These are phyloP conservation scores for Tremellales sp. DNA, from an alignment of 1,284 basidiomycete species.

Conservation along the genomic window DNA sequence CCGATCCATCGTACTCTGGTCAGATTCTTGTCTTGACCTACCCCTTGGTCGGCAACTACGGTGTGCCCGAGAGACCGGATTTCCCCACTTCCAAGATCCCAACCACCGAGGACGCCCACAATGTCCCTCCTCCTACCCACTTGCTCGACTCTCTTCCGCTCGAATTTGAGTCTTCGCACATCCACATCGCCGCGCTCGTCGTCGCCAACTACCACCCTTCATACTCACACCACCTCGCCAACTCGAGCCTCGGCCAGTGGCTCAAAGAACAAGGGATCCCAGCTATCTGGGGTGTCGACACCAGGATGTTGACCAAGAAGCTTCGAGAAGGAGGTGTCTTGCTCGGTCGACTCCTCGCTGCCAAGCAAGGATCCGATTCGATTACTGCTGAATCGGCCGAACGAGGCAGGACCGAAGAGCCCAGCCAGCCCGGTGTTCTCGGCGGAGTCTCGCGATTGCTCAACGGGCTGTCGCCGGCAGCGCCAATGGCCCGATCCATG, in stretches of 20 bases:
- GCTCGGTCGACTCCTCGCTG: constrained; percentile 75
- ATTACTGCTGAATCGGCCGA: constrained; percentile 13
- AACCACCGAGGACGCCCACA: constrained; percentile 43
- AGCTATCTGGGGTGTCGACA: constrained; percentile 95
- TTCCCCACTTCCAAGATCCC: constrained; percentile 47
- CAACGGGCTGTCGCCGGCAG: constrained; percentile 32
- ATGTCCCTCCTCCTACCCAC: constrained; percentile 38
- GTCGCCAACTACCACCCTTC: constrained; percentile 93
- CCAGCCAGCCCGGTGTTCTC: constrained; percentile 30
- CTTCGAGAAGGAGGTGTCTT: constrained; percentile 92
- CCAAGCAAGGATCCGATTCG: constrained; percentile 52
- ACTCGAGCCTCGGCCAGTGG: constrained; percentile 84
- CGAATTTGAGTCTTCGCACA: constrained; percentile 90
- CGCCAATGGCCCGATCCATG: constrained; percentile 25
- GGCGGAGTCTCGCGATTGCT: constrained; percentile 47
- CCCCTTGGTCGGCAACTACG: constrained; percentile 96
- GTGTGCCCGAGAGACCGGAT: constrained; percentile 74
- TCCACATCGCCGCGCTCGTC: constrained; percentile 88
- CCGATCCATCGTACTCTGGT: constrained; percentile 97
- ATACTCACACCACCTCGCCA: constrained; percentile 91
- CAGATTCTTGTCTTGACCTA: constrained; percentile 98
- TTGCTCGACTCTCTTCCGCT: constrained; percentile 62
- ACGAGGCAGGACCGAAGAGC: constrained; percentile 18
- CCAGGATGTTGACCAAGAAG: constrained; percentile 92
- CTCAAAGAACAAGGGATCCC: constrained; percentile 92